Percentiles rank a stretch among this genome's conserved stretches.
These are phyloP conservation scores for Gracilariopsis chorda DNA, from an alignment of 23 red algal species.

Conservation along the genomic window DNA sequence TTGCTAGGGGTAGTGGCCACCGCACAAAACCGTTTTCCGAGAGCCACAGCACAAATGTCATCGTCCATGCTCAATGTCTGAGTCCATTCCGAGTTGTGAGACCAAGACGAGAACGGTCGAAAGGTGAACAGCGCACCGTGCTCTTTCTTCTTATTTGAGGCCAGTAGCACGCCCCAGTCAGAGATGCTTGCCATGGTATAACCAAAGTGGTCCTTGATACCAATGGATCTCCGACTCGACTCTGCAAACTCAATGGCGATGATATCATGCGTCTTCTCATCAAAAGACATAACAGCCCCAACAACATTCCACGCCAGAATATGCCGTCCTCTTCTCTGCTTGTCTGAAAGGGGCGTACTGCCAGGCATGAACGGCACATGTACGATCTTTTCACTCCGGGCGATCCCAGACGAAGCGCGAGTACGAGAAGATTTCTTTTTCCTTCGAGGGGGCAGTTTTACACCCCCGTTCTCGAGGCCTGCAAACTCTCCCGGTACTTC, in stretches of 20 bases:
- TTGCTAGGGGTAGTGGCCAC: slow-evolving; percentile 28
- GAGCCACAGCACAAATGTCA: slow-evolving; percentile 46
- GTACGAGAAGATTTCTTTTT: background rate
- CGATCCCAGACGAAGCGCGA: background rate
- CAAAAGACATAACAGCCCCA: slow-evolving; percentile 51
- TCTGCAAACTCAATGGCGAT: slow-evolving; percentile 85
- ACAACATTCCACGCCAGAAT: slow-evolving; percentile 74
- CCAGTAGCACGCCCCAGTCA: slow-evolving; percentile 69
- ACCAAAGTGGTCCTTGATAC: slow-evolving; percentile 89
- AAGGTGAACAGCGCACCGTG: slow-evolving; percentile 65
- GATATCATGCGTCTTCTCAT: slow-evolving; percentile 68
- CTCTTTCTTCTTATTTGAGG: slow-evolving; percentile 37
- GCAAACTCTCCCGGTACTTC: slow-evolving; percentile 43
- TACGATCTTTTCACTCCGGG: background rate
- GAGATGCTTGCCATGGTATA: slow-evolving; percentile 56
- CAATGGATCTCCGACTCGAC: slow-evolving; percentile 7
- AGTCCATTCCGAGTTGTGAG: slow-evolving; percentile 83
- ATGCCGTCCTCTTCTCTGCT: background rate
- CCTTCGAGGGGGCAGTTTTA: slow-evolving; percentile 7
- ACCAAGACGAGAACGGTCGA: slow-evolving; percentile 68
- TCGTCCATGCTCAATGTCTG: slow-evolving; percentile 35
- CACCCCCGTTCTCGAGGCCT: slow-evolving; percentile 44
- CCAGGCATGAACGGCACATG: slow-evolving; percentile 64
- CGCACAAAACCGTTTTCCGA: slow-evolving; percentile 72
- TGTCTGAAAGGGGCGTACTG: slow-evolving; percentile 49